Evolutionary conservation across 257 asterid species (phyloP).

Genomic region (Solanum raphanifolium): DNA sequence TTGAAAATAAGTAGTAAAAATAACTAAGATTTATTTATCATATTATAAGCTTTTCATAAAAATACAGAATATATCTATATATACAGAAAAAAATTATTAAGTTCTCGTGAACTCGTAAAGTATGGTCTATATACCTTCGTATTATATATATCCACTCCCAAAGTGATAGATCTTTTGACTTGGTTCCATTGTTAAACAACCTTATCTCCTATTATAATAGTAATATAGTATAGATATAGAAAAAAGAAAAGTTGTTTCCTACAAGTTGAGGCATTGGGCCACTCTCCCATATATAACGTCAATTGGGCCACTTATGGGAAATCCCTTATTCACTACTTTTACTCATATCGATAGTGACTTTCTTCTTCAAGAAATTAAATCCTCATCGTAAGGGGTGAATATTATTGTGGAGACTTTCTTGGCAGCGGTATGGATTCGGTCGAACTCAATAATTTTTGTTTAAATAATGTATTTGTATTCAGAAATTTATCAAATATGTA

Average conservation of each 20-base stretch:
- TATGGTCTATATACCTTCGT: not conserved
- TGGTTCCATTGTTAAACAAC: not conserved
- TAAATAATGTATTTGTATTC: no score
- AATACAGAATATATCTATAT: not conserved
- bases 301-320: not conserved
- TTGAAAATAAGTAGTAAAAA: not conserved
- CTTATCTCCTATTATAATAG: not conserved
- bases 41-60: not conserved
- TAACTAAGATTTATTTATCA: not conserved
- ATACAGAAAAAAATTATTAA: not conserved
- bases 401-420: not conserved
- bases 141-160: not conserved
- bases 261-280: not conserved
- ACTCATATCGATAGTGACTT: not conserved
- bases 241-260: no score
- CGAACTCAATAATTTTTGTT: not conserved
- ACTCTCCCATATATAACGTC: not conserved
- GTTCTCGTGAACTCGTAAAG: not conserved
- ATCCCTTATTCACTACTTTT: not conserved
- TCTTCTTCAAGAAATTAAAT: not conserved
- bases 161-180: not conserved
- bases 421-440: no score
- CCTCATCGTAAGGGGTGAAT: not conserved
- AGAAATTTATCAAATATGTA: no score
- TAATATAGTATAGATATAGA: not conserved